Evolutionary conservation across 257 asterid species (phyloP).

Genomic region (Thymus mandschuricus): DNA sequence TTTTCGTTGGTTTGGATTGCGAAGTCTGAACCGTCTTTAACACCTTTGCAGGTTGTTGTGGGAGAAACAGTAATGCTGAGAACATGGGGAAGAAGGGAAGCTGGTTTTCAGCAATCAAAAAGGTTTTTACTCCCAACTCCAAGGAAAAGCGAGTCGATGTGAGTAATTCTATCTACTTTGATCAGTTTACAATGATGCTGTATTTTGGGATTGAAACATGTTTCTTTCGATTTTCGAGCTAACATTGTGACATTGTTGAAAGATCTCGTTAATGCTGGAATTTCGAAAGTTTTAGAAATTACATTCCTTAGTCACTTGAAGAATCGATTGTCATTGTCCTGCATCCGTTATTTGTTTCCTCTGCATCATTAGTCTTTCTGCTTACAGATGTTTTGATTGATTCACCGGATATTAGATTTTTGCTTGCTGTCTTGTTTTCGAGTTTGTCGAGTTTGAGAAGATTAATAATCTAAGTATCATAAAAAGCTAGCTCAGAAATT

Average conservation of each 20-base stretch:
- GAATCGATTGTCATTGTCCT: not conserved
- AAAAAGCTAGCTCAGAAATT: not conserved
- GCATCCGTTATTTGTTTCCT: not conserved
- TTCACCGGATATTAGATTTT: not conserved
- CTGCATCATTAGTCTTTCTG: not conserved
- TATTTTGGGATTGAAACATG: not conserved
- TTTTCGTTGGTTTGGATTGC: slow-evolving; percentile 17
- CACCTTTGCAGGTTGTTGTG: slow-evolving; percentile 33
- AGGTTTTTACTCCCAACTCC: slow-evolving; percentile 69
- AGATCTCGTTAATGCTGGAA: not conserved
- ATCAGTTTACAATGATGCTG: not conserved
- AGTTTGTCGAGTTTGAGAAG: not conserved
- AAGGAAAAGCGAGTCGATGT: slow-evolving; percentile 69
- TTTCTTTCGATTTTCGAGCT: not conserved
- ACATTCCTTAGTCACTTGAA: not conserved
- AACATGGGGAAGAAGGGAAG: slow-evolving; percentile 96
- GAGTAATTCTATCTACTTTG: slow-evolving; percentile 37
- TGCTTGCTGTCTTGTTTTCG: not conserved
- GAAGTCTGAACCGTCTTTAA: slow-evolving; percentile 10
- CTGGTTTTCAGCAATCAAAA: slow-evolving; percentile 95
- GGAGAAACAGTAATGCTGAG: slow-evolving; percentile 76
- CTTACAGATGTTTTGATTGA: not conserved
- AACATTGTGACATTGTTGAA: slow-evolving; percentile 6
- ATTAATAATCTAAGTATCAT: not conserved
- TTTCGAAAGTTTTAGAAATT: no score